These are phyloP conservation scores for Ilyonectria robusta DNA, from an alignment of 2,329 filamentous ascomycete species.

Conservation along the genomic window DNA sequence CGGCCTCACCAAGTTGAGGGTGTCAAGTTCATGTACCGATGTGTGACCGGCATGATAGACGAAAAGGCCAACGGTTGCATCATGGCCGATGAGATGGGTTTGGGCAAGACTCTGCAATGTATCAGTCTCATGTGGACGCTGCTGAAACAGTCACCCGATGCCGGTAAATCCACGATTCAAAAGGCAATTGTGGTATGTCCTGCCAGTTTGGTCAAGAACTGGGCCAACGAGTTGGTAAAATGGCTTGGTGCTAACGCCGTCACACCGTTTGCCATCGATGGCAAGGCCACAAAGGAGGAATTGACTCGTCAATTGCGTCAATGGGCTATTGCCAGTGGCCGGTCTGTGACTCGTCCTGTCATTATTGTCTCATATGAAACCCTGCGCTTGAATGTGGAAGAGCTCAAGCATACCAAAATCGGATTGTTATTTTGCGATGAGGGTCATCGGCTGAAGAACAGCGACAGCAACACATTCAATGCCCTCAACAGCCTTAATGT, in stretches of 20 bases:
- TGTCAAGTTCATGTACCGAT: constrained; percentile 96
- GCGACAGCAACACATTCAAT: constrained; percentile 94
- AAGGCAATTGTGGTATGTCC: constrained; percentile 98
- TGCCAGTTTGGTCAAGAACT: constrained; percentile 95
- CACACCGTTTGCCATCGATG: constrained; percentile 94
- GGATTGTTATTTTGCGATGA: constrained; percentile 96
- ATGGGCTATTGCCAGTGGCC: constrained; percentile 94
- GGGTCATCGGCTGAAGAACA: constrained; percentile 96
- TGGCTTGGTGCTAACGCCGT: constrained; percentile 96
- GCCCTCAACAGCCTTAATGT: constrained; percentile 94
- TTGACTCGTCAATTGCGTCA: constrained; percentile 90
- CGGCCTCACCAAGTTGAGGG: constrained; percentile 98
- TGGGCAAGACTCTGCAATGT: constrained; percentile 97
- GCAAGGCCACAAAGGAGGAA: constrained; percentile 95
- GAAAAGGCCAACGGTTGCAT: constrained; percentile 96
- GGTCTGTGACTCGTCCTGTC: constrained; percentile 89
- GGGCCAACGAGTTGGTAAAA: constrained; percentile 97
- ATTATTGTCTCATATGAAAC: constrained; percentile 99
- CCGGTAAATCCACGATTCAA: constrained; percentile 93
- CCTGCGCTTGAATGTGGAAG: constrained; percentile 89
- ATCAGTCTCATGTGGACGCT: constrained; percentile 98
- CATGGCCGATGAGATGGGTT: constrained; percentile 99
- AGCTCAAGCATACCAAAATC: constrained; percentile 90
- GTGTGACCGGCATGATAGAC: constrained; percentile 95
- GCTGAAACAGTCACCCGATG: constrained; percentile 93